Conservation (phyloP, 73 alveolate species). For the Tetrahymena borealis region DNA sequence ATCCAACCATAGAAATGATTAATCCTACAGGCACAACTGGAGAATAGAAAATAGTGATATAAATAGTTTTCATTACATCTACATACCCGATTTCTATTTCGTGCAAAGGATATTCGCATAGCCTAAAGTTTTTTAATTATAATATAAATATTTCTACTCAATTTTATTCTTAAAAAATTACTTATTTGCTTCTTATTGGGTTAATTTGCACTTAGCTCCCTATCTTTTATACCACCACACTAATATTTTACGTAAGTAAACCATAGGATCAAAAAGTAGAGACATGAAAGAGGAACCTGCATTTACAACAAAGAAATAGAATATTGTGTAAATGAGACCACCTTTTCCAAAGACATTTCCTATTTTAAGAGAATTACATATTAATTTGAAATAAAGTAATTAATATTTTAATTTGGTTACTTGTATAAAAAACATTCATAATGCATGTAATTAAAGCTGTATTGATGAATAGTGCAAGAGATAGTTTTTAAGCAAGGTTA, state of each 20-base stretch:
- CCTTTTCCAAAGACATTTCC: conserved; percentile 36
- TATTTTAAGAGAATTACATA: background rate
- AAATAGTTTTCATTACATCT: conserved; percentile 39
- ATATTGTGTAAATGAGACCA: conserved; percentile 34
- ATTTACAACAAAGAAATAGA: conserved; percentile 21
- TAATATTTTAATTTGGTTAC: background rate
- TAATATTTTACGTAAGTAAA: background rate
- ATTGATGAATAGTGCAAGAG: background rate
- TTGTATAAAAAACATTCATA: background rate
- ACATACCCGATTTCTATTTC: conserved; percentile 31
- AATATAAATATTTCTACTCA: background rate
- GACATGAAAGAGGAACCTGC: conserved; percentile 24
- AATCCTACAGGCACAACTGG: conserved; percentile 35
- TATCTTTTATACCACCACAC: conserved; percentile 13
- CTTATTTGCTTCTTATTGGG: background rate
- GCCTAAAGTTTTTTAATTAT: background rate
- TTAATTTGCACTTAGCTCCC: background rate
- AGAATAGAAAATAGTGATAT: conserved; percentile 31
- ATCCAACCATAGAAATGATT: conserved; percentile 16
- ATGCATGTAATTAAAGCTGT: background rate
- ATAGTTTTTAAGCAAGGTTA: background rate
- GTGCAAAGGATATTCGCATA: conserved; percentile 9
- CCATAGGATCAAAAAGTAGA: conserved; percentile 13
- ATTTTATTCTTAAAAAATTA: background rate
- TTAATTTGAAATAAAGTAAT: background rate